Evolutionary conservation across 2,329 filamentous ascomycete genomes (phyloP), one percentile per base, ranked within the genome.

Genomic region (Blumeria hordei): DNA sequence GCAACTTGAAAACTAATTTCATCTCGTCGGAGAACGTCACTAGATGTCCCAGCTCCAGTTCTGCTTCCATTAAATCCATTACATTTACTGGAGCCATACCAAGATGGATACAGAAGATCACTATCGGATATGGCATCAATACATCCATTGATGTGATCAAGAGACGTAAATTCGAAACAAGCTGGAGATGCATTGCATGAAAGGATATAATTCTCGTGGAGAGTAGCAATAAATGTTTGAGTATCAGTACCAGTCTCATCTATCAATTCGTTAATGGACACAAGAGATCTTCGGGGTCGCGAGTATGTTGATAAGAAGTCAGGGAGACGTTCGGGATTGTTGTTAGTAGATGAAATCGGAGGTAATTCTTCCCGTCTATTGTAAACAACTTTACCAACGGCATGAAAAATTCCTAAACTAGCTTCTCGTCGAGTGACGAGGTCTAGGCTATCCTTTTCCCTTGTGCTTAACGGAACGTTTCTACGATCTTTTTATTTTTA

Each of bases 1-100:
- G 88, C 88, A 16, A 90, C 81, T 60, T 98, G 86, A 60, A 95
- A 96, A 28, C 84, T 81, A 65, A 98, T 88, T 64, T 98, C 92
- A 59, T 95, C 88, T 67, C 96, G 90, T 6, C 88, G 81, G 9
- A 96, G 69, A 12, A 81, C 74, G 58, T 95, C 90, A 54, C 80
- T 78, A 18, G 76, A 76, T 0, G 74, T 72, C 66, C 70, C 59
- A 65, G 69, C 68, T 64, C 68, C 59, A 18, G 58, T 72, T 28
- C 21, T 28, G 28, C 74, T 71, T 6, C 70, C 70, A 6, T 69
- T 67, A 21, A 69, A 71, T 3, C 79, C 77, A 39, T 74, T 70
- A 0, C 77, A 77, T 21, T 78, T 76, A 58, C 86, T 85, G 58
- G 80, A 81, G 11, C 77, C 69, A 58, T 81, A 78, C 65, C 78